These are phyloP conservation scores for Trichoderma cornu-damae DNA, from an alignment of 2,329 filamentous ascomycete genomes.

Conservation along the genomic window DNA sequence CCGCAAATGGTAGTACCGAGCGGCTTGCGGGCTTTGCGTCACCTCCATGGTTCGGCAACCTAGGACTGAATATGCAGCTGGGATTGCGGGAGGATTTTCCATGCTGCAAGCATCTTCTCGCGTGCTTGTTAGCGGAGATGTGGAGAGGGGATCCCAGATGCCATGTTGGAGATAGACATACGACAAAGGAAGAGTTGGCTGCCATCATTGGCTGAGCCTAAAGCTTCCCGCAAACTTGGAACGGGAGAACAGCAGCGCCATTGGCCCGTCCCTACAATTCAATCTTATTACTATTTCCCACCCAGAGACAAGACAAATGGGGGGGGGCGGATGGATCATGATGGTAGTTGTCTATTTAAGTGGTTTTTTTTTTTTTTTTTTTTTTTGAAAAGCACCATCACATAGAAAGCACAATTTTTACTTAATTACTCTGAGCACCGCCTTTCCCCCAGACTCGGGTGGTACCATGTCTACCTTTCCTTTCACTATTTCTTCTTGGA, in stretches of 20 bases:
- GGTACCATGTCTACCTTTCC: background rate
- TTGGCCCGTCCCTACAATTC: no score
- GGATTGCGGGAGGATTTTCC: slow-evolving; percentile 39
- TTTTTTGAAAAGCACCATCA: no score
- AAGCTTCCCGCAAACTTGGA: slow-evolving; percentile 7
- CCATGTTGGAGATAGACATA: slow-evolving; percentile 50
- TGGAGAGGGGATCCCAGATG: slow-evolving; percentile 54
- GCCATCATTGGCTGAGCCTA: slow-evolving; percentile 55
- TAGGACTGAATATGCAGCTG: slow-evolving; percentile 36
- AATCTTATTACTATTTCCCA: no score
- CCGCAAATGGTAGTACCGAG: background rate
- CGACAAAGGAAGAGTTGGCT: slow-evolving; percentile 63
- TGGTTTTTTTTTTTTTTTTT: background rate
- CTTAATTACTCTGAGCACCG: background rate
- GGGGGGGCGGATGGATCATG: background rate
- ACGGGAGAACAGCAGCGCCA: no score
- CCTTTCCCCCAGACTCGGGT: background rate
- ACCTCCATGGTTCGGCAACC: slow-evolving; percentile 44
- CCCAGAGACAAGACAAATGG: background rate
- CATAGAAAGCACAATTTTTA: slow-evolving; percentile 10
- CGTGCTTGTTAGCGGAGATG: slow-evolving; percentile 67
- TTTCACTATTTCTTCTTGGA: slow-evolving; percentile 43
- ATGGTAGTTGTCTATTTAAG: background rate
- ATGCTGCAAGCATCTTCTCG: slow-evolving; percentile 85
- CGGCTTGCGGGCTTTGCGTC: background rate